Conservation (phyloP, 2,329 filamentous ascomycete genomes). For the Penicillium sp. region DNA sequence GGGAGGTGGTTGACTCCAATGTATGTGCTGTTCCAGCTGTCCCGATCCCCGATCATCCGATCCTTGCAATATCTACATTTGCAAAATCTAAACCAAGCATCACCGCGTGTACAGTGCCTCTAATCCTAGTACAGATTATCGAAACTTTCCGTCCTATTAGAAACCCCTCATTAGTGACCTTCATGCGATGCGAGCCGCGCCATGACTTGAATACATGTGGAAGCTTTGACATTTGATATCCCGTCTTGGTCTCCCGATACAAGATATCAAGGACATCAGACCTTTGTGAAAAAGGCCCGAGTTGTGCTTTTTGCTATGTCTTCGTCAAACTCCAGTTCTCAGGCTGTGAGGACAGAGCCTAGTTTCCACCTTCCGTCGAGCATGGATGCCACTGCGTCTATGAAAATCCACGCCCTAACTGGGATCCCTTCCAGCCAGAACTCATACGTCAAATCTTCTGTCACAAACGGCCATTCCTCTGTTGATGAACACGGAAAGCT, state of each 20-base stretch:
- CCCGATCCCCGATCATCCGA: not conserved
- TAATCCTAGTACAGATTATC: not conserved
- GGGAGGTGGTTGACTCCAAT: slow-evolving; percentile 9
- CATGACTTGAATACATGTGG: slow-evolving; percentile 17
- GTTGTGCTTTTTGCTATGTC: not conserved
- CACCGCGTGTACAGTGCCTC: not conserved
- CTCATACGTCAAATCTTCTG: slow-evolving; percentile 16
- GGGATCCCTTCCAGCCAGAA: slow-evolving; percentile 9
- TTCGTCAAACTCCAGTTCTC: not conserved
- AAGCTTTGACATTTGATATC: slow-evolving; percentile 23
- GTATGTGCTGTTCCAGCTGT: slow-evolving; percentile 8
- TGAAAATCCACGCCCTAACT: slow-evolving; percentile 16
- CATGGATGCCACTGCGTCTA: slow-evolving; percentile 27
- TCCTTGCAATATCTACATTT: slow-evolving; percentile 11
- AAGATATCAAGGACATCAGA: not conserved
- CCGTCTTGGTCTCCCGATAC: slow-evolving; percentile 5
- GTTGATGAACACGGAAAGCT: not conserved
- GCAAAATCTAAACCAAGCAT: not conserved
- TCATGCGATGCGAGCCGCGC: slow-evolving; percentile 20
- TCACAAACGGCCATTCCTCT: slow-evolving; percentile 1
- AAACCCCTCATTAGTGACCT: not conserved
- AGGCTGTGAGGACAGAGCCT: not conserved
- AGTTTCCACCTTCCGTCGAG: slow-evolving; percentile 3
- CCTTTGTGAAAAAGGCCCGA: not conserved
- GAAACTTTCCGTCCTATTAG: not conserved